Percentiles rank a stretch among this genome's conserved stretches.
These are phyloP conservation scores for Antarctomyces pellizariae DNA, from an alignment of 495 filamentous ascomycete genomes.

Conservation along the genomic window DNA sequence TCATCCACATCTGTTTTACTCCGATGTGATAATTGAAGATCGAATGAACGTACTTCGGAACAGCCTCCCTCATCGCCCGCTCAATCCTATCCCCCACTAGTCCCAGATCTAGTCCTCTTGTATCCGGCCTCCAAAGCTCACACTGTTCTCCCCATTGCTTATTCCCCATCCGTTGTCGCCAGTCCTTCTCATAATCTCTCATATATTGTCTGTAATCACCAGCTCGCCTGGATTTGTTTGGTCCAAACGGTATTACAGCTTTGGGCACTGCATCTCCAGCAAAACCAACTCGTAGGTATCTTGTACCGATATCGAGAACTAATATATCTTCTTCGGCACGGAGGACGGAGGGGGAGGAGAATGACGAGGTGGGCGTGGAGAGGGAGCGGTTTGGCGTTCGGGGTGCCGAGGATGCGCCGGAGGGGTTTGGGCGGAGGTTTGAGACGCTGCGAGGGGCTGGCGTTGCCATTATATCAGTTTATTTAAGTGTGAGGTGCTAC, in stretches of 20 bases:
- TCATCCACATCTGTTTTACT: slow-evolving; percentile 1
- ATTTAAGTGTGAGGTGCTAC: no score
- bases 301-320: slow-evolving; percentile 60
- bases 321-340: slow-evolving; percentile 67
- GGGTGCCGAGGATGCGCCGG: slow-evolving; percentile 17
- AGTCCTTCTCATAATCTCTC: slow-evolving; percentile 23
- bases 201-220: slow-evolving; percentile 66
- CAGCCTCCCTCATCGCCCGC: slow-evolving; percentile 58
- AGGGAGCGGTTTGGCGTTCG: slow-evolving; percentile 37
- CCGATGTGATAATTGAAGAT: not conserved
- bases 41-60: slow-evolving; percentile 49
- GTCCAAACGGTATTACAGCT: slow-evolving; percentile 46
- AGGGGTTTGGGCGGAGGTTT: slow-evolving; percentile 18
- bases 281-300: slow-evolving; percentile 65
- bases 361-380: slow-evolving; percentile 36
- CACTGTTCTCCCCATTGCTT: slow-evolving; percentile 44
- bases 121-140: slow-evolving; percentile 65
- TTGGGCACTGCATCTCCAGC: slow-evolving; percentile 56
- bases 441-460: slow-evolving; percentile 22
- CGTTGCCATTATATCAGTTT: not conserved
- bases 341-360: slow-evolving; percentile 47
- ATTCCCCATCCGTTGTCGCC: slow-evolving; percentile 18
- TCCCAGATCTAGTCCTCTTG: slow-evolving; percentile 47
- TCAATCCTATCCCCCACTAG: slow-evolving; percentile 78
- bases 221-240: slow-evolving; percentile 44